Conservation (phyloP, 2,329 filamentous ascomycete species). For the Lachnellula hyalina region DNA sequence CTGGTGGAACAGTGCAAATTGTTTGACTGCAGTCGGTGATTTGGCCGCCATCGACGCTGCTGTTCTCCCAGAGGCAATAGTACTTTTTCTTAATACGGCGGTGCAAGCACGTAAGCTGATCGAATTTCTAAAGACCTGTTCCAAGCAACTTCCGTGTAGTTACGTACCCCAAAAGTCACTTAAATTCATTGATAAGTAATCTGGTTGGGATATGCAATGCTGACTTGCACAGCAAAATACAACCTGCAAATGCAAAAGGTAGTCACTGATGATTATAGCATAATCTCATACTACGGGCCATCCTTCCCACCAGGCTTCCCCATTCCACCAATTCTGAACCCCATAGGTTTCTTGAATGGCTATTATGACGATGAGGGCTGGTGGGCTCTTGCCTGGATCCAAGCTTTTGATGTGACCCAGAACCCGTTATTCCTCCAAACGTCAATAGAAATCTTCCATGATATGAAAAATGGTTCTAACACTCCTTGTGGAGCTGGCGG, state of each 20-base stretch:
- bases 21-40: slow-evolving; percentile 57
- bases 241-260: slow-evolving; percentile 27
- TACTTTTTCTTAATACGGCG: slow-evolving; percentile 43
- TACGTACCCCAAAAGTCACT: background rate
- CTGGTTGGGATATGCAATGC: background rate
- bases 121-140: no score
- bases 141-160: no score
- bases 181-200: background rate
- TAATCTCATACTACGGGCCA: slow-evolving; percentile 10
- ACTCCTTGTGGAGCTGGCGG: slow-evolving; percentile 44
- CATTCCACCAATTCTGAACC: slow-evolving; percentile 8
- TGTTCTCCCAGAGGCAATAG: slow-evolving; percentile 32
- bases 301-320: background rate
- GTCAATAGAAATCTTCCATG: slow-evolving; percentile 49
- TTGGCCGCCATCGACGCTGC: slow-evolving; percentile 31
- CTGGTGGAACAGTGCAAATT: slow-evolving; percentile 75
- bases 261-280: slow-evolving; percentile 19
- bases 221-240: slow-evolving; percentile 2
- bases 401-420: slow-evolving; percentile 49
- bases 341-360: slow-evolving; percentile 43
- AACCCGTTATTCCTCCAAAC: slow-evolving; percentile 47
- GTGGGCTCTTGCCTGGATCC: slow-evolving; percentile 59
- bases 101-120: slow-evolving; percentile 15
- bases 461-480: slow-evolving; percentile 47
- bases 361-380: slow-evolving; percentile 58